Evolutionary conservation across 2,329 filamentous ascomycete species (phyloP), one percentile per base, ranked within the genome.

Genomic region (Scolecobasidium constrictum): DNA sequence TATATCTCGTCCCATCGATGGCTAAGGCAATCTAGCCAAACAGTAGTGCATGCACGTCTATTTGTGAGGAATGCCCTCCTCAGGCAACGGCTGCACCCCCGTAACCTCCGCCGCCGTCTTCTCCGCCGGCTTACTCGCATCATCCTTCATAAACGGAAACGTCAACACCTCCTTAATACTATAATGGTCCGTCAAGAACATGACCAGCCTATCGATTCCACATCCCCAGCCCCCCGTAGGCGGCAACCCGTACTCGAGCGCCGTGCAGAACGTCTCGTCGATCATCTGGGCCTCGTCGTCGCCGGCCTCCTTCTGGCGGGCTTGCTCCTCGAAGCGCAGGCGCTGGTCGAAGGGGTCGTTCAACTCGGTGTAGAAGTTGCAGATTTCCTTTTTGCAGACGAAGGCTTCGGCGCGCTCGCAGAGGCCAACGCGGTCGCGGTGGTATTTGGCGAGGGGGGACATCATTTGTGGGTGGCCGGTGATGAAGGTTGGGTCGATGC

Each of bases 391-490:
- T 74, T 87, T 93, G 72, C 83, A 87, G 36, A 95, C 92, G 53
- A 98, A 98, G 9, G 86, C 88, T 67, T 98, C 92, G 63, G 96
- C 96, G 43, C 92, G 84, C 71, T 98, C 92, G 62, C 87, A 95
- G 23, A 98, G 76, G 55, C 90, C 92, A 42, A 81, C 75, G 49
- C 78, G 77, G 37, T 72, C 67, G 51, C 92, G 84, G 66, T 95
- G 86, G 64, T 88, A 88, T 75, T 98, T 98, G 71, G 92, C 92
- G 15, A 98, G 73, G 6, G 92, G 92, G 13, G 85, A 92, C 90
- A 96, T 93, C 74, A 87, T 82, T 58, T 64, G 62, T 9, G 66
- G 79, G 64, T 94, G 86, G n/a, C 83, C 84, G 5, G 73, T 81
- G 62, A 93, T 92, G 68, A 92, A 92, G 35, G 85, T 94, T 2